A percentile compares a stretch with the other conserved stretches of the same genome.
Conservation (phyloP, 805 yeast species). For the Metschnikowia anglica region DNA sequence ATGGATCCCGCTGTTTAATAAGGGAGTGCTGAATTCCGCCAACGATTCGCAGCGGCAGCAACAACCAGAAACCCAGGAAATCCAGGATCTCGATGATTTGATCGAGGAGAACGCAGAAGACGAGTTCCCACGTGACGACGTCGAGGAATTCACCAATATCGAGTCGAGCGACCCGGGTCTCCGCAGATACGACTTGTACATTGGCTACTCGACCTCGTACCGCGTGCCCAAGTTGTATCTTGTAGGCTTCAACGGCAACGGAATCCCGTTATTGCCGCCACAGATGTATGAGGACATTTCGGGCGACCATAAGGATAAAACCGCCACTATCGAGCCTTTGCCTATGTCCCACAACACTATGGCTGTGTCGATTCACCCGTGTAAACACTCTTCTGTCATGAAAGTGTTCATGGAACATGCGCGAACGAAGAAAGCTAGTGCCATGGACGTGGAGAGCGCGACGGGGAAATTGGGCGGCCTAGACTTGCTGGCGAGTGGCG, state of each 20-base stretch:
- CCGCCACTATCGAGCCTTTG: slow-evolving; percentile 92
- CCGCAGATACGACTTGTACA: slow-evolving; percentile 83
- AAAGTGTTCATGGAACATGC: slow-evolving; percentile 76
- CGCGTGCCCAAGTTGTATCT: slow-evolving; percentile 93
- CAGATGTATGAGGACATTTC: slow-evolving; percentile 95
- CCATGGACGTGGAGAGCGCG: slow-evolving; percentile 25
- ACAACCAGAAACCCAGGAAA: background rate
- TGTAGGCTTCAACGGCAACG: slow-evolving; percentile 81
- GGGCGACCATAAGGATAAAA: slow-evolving; percentile 88
- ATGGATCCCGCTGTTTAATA: slow-evolving; percentile 16
- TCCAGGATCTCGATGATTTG: slow-evolving; percentile 46
- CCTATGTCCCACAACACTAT: slow-evolving; percentile 79
- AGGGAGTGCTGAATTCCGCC: background rate
- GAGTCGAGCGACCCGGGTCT: slow-evolving; percentile 35
- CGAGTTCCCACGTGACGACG: slow-evolving; percentile 22
- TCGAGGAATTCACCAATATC: slow-evolving; percentile 35
- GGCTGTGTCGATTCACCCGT: slow-evolving; percentile 90
- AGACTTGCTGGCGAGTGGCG: slow-evolving; percentile 10
- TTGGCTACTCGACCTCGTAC: slow-evolving; percentile 90
- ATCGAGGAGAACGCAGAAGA: slow-evolving; percentile 43
- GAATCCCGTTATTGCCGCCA: slow-evolving; percentile 80
- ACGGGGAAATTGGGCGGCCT: background rate
- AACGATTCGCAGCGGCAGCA: background rate
- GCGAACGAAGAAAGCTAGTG: slow-evolving; percentile 32
- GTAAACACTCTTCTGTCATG: slow-evolving; percentile 95